Evolutionary conservation across 169 alveolate genomes (phyloP).

Genomic region (Cryptosporidium viatorum): DNA sequence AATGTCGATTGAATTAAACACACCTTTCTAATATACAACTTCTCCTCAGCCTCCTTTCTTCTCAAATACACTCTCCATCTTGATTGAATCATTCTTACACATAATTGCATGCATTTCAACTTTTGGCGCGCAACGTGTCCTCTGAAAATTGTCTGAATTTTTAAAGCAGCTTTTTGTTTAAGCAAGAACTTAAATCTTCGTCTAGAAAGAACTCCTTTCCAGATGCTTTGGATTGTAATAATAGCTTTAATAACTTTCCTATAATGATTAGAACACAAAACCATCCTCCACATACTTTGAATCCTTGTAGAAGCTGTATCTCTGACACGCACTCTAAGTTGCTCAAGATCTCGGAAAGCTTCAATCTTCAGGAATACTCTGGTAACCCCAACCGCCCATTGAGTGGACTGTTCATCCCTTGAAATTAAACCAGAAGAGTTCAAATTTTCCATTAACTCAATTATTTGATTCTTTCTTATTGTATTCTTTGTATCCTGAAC

Average conservation of each 20-base stretch:
- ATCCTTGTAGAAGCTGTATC: conserved; percentile 76
- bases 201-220: conserved; percentile 62
- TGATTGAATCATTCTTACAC: conserved; percentile 43
- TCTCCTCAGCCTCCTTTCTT: conserved; percentile 68
- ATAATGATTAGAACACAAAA: background rate
- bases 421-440: background rate
- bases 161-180: conserved; percentile 39
- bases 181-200: conserved; percentile 8
- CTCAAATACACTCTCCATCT: conserved; percentile 40
- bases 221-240: conserved; percentile 46
- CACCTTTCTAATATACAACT: conserved; percentile 76
- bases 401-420: background rate
- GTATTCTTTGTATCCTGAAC: background rate
- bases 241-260: background rate
- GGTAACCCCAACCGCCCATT: conserved; percentile 62
- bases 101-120: conserved; percentile 14
- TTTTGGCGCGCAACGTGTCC: conserved; percentile 54
- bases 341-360: conserved; percentile 38
- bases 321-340: conserved; percentile 52
- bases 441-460: conserved; percentile 21
- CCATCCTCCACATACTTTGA: conserved; percentile 77
- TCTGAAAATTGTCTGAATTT: conserved; percentile 35
- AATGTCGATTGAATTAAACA: conserved; percentile 84
- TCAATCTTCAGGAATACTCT: conserved; percentile 57
- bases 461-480: background rate